phyloP scores from a whole-genome alignment of 2,329 filamentous ascomycete species.

The Fusarium sublunatum region DNA sequence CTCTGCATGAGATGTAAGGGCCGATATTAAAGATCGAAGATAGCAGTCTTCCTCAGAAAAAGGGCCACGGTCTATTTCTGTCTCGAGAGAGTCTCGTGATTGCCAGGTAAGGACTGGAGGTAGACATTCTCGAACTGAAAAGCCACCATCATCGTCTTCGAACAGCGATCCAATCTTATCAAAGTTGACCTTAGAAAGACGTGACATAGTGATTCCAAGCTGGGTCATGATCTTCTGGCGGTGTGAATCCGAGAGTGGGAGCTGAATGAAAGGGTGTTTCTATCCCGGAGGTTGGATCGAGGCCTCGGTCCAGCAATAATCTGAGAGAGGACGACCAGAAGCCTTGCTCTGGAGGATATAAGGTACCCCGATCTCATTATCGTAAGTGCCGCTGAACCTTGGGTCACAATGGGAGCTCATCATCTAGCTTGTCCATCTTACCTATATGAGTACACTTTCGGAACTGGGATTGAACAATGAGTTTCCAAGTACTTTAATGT shows the following conservation, averaged over 20 bases:
- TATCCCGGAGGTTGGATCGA: conserved; percentile 9
- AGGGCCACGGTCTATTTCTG: conserved; percentile 42
- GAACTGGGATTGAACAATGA: conserved; percentile 31
- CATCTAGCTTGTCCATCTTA: conserved; percentile 3
- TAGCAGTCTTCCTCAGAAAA: conserved; percentile 42
- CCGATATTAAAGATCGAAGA: conserved; percentile 40
- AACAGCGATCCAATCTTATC: conserved; percentile 42
- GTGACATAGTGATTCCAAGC: conserved; percentile 31
- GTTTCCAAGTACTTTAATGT: conserved; percentile 21
- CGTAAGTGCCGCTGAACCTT: conserved; percentile 11
- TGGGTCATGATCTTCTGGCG: conserved; percentile 36
- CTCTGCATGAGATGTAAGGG: conserved; percentile 37
- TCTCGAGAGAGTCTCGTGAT: conserved; percentile 34
- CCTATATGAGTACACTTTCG: conserved; percentile 40
- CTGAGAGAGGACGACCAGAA: conserved; percentile 26
- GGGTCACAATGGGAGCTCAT: conserved; percentile 1
- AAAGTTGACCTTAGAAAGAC: conserved; percentile 28
- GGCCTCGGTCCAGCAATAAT: conserved; percentile 32
- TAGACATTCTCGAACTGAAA: conserved; percentile 38
- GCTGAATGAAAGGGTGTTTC: conserved; percentile 9
- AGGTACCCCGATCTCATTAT: conserved; percentile 40
- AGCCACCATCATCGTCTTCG: conserved; percentile 21
- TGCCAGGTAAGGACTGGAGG: conserved; percentile 36
- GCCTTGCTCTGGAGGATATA: conserved; percentile 44
- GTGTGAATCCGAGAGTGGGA: conserved; percentile 25